phyloP scores from a whole-genome alignment of 192 early-diverging fungal genomes.

The Dispira simplex region DNA sequence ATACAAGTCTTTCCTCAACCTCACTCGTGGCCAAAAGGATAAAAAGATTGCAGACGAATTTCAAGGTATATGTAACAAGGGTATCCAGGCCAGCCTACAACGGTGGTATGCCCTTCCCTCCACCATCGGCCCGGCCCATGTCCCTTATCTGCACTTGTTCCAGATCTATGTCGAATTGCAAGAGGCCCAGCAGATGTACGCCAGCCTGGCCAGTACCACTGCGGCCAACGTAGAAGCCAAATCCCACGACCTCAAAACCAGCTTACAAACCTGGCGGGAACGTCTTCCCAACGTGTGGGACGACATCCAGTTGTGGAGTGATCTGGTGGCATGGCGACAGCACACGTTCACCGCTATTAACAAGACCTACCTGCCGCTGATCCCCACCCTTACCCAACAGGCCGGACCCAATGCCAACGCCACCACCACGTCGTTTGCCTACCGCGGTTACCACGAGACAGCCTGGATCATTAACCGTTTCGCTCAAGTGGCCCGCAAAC shows the following conservation, averaged over 20 bases:
- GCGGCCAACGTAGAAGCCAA: constrained; percentile 72
- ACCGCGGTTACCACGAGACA: constrained; percentile 97
- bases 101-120: constrained; percentile 83
- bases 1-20: constrained; percentile 73
- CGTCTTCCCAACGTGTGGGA: constrained; percentile 93
- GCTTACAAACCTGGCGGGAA: constrained; percentile 91
- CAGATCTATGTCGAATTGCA: constrained; percentile 93
- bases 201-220: constrained; percentile 61
- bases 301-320: constrained; percentile 96
- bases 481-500: constrained; percentile 89
- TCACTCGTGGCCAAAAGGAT: constrained; percentile 44
- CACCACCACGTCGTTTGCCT: constrained; percentile 61
- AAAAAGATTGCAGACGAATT: constrained; percentile 49
- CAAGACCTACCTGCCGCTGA: constrained; percentile 80
- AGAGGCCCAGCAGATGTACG: constrained; percentile 82
- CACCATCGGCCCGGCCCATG: constrained; percentile 73
- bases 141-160: constrained; percentile 79
- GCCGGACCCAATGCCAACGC: constrained; percentile 24
- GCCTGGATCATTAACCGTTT: constrained; percentile 99
- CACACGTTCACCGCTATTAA: constrained; percentile 96
- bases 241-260: constrained; percentile 76
- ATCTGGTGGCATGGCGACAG: constrained; percentile 94
- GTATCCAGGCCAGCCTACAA: constrained; percentile 68
- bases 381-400: constrained; percentile 34
- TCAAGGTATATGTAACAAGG: constrained; percentile 68